Base-by-base conservation (phyloP, 768 basidiomycete genomes). In the Scleroderma bovista region DNA sequence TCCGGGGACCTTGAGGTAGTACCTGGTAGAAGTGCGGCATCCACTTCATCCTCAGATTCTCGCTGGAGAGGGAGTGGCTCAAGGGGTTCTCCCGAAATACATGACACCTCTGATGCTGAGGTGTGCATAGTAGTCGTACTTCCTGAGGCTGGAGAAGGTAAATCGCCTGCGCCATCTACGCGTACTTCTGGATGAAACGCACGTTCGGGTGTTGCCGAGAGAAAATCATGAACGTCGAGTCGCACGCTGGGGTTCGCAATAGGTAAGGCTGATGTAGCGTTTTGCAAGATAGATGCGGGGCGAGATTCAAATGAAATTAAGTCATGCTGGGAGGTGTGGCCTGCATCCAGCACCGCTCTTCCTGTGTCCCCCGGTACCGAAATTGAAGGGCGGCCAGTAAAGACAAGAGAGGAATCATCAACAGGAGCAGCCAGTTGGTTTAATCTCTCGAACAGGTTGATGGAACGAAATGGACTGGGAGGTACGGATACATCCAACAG, bases 271-370 rank as follows among this genome's bases (percentile, higher is more conserved):
- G 44, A 19, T 16, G 31, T 22, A 16, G 31, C 20, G 43, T 54
- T 40, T 41, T 16, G 37, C 51, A 54, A 51, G 49, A 59, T 52
- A 33, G 58, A 57, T 29, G 63, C 57, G 33, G 70, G 63, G 56
- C 73, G 66, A 19, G 75, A 71, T 57, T 78, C 75, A 47, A 77
- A 69, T 32, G 68, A 69, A 31, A 73, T 71, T 32, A 72, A 67
- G 53, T 68, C 70, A 12, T 50, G 63, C 46, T 61, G 59, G 5
- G 57, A 56, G 26, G 29, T 49, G 33, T 56, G 55, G 32, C 33
- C 32, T 34, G 49, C 31, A 31, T 48, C 44, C 17, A 45, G 13
- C 22, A 15, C 39, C 22, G 44, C 44, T 39, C 50, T 49, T 36
- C 20, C 33, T 22, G 20, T 50, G 38, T 51, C 40, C 40, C 23